Evolutionary conservation across 2,329 filamentous ascomycete genomes (phyloP).

Genomic region (Stromatinia cepivora): DNA sequence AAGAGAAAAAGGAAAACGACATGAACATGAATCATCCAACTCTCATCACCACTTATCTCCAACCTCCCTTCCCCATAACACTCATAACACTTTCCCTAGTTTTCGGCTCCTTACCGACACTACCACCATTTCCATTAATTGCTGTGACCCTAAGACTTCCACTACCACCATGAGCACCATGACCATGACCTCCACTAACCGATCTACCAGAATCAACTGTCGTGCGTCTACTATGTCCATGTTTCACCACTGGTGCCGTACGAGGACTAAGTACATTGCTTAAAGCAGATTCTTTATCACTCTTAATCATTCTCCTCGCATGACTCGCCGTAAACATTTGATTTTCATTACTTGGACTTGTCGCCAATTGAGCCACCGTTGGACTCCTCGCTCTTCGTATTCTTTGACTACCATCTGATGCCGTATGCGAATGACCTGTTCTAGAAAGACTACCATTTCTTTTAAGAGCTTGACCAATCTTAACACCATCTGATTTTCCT

Average conservation of each 20-base stretch:
- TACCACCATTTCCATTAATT: conserved; percentile 26
- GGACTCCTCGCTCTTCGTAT: conserved; percentile 41
- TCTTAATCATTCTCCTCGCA: conserved; percentile 65
- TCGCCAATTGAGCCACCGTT: conserved; percentile 49
- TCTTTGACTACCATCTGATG: conserved; percentile 32
- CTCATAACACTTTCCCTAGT: conserved; percentile 37
- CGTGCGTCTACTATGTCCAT: conserved; percentile 33
- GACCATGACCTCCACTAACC: conserved; percentile 29
- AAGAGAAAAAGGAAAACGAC: neutral
- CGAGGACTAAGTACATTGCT: conserved; percentile 62
- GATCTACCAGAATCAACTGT: conserved; percentile 38
- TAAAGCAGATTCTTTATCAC: conserved; percentile 56
- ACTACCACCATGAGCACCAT: conserved; percentile 4
- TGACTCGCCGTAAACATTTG: conserved; percentile 66
- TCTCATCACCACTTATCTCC: conserved; percentile 31
- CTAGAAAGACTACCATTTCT: conserved; percentile 38
- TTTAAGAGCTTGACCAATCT: conserved; percentile 39
- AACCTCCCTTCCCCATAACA: conserved; percentile 38
- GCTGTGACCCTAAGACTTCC: neutral
- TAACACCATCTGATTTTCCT: conserved; percentile 36
- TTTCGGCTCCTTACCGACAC: conserved; percentile 33
- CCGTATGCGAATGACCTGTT: conserved; percentile 29
- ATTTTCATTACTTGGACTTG: conserved; percentile 57
- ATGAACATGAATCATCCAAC: neutral
- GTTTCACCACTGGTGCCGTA: conserved; percentile 58